Percentiles rank a stretch among this genome's conserved stretches.
Evolutionary conservation across 116 monocot species (phyloP).

Genomic region (Cymodocea nodosa): DNA sequence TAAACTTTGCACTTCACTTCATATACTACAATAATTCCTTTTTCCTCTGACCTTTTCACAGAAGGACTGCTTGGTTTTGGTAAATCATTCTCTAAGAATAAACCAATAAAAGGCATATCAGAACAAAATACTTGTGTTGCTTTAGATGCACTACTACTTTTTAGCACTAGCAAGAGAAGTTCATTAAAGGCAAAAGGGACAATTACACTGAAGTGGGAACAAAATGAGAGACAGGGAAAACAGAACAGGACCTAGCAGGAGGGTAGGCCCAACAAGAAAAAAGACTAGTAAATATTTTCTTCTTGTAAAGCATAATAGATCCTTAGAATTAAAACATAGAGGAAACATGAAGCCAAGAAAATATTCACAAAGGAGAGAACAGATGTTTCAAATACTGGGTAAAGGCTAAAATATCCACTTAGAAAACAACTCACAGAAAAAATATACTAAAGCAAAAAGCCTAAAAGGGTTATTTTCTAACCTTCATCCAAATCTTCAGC

Average conservation of each 20-base stretch:
- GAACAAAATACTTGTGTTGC: neutral
- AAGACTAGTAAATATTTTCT: neutral
- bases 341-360: neutral
- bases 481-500: conserved; percentile 63
- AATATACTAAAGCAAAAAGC: neutral
- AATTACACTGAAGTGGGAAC: no score
- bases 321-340: neutral
- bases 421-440: neutral
- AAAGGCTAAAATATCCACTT: no score
- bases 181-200: neutral
- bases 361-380: neutral
- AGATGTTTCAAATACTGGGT: no score
- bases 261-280: no score
- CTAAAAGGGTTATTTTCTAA: conserved; percentile 12
- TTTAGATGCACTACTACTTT: neutral
- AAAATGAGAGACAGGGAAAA: no score
- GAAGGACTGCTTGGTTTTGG: conserved; percentile 86
- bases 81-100: conserved; percentile 30
- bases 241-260: no score
- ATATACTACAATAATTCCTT: conserved; percentile 63
- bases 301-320: neutral
- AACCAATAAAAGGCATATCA: neutral
- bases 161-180: neutral
- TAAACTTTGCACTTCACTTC: conserved; percentile 97
- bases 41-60: conserved; percentile 71